phyloP scores from a whole-genome alignment of 495 filamentous ascomycete genomes.

The Extremus antarcticus region DNA sequence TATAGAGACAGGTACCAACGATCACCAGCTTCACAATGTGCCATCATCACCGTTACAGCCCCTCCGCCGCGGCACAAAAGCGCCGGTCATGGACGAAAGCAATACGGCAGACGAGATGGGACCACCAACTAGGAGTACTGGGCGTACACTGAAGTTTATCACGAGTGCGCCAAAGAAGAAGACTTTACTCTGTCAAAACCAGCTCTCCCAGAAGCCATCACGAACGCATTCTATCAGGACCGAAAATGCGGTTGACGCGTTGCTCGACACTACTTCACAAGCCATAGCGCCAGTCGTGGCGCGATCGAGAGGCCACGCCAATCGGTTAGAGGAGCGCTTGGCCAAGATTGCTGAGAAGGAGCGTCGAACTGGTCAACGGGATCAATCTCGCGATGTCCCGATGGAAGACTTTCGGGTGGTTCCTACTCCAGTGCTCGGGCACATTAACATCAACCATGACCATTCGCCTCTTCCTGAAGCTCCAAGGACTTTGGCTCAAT shows the following conservation, averaged over 20 bases:
- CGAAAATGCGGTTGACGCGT: not conserved
- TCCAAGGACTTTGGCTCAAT: not conserved
- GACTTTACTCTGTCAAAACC: constrained; percentile 13
- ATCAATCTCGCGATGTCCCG: not conserved
- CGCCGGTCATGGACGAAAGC: not conserved
- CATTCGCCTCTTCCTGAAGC: no score
- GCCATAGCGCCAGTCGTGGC: not conserved
- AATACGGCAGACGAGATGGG: not conserved
- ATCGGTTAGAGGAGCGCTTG: constrained; percentile 7
- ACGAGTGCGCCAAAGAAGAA: constrained; percentile 11
- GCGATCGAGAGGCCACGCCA: constrained; percentile 1
- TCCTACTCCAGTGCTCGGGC: no score
- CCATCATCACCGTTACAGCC: not conserved
- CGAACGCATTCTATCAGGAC: not conserved
- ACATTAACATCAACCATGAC: no score
- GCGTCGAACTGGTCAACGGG: not conserved
- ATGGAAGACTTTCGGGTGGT: not conserved
- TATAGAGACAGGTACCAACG: no score
- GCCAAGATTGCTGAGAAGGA: constrained; percentile 1
- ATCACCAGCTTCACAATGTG: no score
- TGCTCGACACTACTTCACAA: not conserved
- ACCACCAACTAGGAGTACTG: not conserved
- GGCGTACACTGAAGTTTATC: constrained; percentile 2
- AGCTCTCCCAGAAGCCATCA: constrained; percentile 2
- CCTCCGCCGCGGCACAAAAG: not conserved